Evolutionary conservation across 2,329 filamentous ascomycete species (phyloP).

Genomic region (Pyricularia sp.): DNA sequence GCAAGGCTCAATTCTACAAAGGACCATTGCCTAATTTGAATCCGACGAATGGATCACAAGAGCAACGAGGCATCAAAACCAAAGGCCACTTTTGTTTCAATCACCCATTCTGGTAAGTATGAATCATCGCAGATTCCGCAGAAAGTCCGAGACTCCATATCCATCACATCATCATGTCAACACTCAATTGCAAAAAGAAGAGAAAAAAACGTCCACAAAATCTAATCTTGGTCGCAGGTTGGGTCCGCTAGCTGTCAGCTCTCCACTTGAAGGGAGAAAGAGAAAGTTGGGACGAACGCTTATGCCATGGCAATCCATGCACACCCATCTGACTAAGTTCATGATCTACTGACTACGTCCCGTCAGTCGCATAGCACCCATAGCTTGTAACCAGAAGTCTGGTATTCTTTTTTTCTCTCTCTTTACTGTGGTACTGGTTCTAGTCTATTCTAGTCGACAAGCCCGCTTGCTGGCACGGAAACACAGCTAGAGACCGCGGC

Average conservation of each 20-base stretch:
- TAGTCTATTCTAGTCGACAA: no score
- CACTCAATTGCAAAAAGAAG: background rate
- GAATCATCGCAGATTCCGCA: background rate
- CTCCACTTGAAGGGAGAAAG: background rate
- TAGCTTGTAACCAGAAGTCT: background rate
- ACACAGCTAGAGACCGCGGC: background rate
- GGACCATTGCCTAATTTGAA: no score
- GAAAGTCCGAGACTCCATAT: background rate
- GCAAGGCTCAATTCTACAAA: no score
- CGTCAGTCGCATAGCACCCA: background rate
- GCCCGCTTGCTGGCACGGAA: background rate
- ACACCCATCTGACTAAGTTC: background rate
- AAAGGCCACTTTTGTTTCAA: background rate
- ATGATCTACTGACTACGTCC: background rate
- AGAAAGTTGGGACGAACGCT: background rate
- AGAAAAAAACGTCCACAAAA: background rate
- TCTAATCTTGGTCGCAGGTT: background rate
- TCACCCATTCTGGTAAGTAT: background rate
- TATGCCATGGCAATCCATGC: background rate
- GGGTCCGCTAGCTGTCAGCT: background rate
- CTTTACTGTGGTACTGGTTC: no score
- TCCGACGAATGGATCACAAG: no score
- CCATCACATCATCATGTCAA: background rate
- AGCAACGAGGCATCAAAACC: background rate
- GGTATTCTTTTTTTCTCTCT: background rate